Evolutionary conservation across 192 early-diverging fungal genomes (phyloP), one percentile per base, ranked within the genome.

Genomic region (Linnemannia elongata): DNA sequence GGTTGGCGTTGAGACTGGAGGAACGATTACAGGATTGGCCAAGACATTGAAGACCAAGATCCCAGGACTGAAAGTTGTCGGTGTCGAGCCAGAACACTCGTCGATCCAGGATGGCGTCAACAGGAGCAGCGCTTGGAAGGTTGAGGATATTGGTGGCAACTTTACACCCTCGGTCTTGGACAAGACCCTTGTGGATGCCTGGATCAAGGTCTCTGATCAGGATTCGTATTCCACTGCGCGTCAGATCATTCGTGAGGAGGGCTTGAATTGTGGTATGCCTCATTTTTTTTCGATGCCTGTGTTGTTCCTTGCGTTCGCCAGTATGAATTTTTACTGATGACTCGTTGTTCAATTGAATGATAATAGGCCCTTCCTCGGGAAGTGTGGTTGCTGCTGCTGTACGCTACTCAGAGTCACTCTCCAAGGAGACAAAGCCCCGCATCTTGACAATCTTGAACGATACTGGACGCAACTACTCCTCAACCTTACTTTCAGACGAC

Each of bases 111-210:
- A 89, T 55, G 76, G 77, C 12, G 82, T 79, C 45, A 72, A 18
- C 36, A 71, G 74, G 42, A 76, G 52, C 12, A 78, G 91, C 78
- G 90, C 92, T 55, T 95, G 94, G 93, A 90, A 92, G 45, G 86
- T 95, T 22, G 95, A 96, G 75, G 94, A 96, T 72, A 90, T 95
- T 39, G 95, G 95, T 10, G 93, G 90, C 35, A 92, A 90, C 47
- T 93, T 94, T 83, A 90, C 92, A 1, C 93, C 93, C 15, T 80
- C 88, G 1, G 89, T 90, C 9, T 78, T 96, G 63, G 91, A 91
- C 39, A 89, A 83, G 10, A 81, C 73, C 2, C 36, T 91, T 33
- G 87, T 95, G 1, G 94, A 95, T 71, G 88, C 85, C 76, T 95
- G 94, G 95, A 88, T 94, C 30, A 91, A 94, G 76, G 91, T 95